Evolutionary conservation across 2,329 filamentous ascomycete species (phyloP).

Genomic region (Ophiostoma novo-ulmi): DNA sequence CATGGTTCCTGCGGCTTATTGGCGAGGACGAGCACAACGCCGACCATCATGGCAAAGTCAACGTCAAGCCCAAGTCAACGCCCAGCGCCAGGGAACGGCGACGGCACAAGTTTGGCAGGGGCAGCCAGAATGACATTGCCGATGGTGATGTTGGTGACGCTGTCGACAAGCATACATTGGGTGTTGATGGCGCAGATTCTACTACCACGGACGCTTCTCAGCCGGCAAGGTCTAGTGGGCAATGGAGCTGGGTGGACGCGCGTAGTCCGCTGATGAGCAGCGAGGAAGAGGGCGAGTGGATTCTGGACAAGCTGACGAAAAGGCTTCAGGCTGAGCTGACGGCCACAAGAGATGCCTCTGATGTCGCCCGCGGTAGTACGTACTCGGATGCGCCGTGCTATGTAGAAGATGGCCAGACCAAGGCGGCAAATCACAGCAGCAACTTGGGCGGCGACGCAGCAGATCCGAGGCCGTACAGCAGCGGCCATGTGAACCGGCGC

Average conservation of each 20-base stretch:
- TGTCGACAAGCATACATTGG: background rate
- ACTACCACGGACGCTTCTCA: background rate
- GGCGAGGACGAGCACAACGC: slow-evolving; percentile 55
- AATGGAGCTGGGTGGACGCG: slow-evolving; percentile 70
- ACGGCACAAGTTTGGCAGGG: background rate
- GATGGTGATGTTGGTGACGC: background rate
- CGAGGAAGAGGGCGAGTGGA: slow-evolving; percentile 67
- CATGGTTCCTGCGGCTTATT: slow-evolving; percentile 75
- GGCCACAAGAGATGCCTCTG: background rate
- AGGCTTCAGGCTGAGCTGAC: slow-evolving; percentile 49
- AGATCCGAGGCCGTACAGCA: slow-evolving; percentile 17
- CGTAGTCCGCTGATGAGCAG: slow-evolving; percentile 64
- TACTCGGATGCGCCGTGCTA: background rate
- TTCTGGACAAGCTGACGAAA: slow-evolving; percentile 58
- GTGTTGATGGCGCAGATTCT: background rate
- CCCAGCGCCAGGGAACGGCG: background rate
- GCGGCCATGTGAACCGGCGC: slow-evolving; percentile 12
- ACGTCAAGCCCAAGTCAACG: slow-evolving; percentile 10
- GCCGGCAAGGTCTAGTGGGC: background rate
- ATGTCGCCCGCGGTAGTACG: background rate
- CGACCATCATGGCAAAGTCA: slow-evolving; percentile 44
- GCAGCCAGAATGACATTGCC: background rate
- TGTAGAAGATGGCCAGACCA: background rate
- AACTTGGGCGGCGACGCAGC: background rate
- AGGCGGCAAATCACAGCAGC: background rate